phyloP scores from a whole-genome alignment of 2,329 filamentous ascomycete genomes.

The Penicillium sp. region DNA sequence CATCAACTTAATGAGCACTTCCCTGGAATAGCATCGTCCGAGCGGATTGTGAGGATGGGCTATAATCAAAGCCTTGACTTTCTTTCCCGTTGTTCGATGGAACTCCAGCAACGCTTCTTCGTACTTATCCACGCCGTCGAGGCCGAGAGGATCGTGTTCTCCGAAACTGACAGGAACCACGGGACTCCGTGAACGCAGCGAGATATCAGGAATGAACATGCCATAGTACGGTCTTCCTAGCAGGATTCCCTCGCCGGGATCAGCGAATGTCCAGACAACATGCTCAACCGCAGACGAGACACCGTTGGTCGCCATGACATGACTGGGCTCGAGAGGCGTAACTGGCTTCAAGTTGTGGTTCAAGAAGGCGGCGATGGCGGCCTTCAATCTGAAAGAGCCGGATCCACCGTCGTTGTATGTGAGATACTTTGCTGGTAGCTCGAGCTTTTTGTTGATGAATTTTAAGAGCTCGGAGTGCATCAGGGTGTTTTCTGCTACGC shows the following conservation, averaged over 20 bases:
- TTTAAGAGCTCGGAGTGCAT: constrained; percentile 51
- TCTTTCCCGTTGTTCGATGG: constrained; percentile 39
- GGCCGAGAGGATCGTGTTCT: constrained; percentile 46
- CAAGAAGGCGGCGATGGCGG: constrained; percentile 35
- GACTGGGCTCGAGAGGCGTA: constrained; percentile 24
- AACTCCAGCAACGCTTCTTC: constrained; percentile 44
- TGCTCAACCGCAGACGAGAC: constrained; percentile 40
- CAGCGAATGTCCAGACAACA: constrained; percentile 32
- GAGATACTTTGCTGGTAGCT: constrained; percentile 33
- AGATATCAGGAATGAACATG: constrained; percentile 50
- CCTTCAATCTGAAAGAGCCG: constrained; percentile 29
- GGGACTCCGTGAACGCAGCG: constrained; percentile 43
- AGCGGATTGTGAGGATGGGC: constrained; percentile 56
- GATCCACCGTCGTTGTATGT: constrained; percentile 42
- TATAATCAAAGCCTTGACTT: constrained; percentile 52
- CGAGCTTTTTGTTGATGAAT: constrained; percentile 44
- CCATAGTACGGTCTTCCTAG: constrained; percentile 47
- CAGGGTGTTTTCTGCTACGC: constrained; percentile 55
- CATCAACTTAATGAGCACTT: constrained; percentile 47
- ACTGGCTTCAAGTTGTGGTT: constrained; percentile 33
- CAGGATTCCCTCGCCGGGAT: constrained; percentile 38
- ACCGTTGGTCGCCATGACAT: constrained; percentile 38
- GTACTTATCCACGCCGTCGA: constrained; percentile 45
- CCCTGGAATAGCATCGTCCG: constrained; percentile 49
- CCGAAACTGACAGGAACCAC: constrained; percentile 49